Evolutionary conservation across 768 basidiomycete species (phyloP).

Genomic region (Austroboletus eburneus): DNA sequence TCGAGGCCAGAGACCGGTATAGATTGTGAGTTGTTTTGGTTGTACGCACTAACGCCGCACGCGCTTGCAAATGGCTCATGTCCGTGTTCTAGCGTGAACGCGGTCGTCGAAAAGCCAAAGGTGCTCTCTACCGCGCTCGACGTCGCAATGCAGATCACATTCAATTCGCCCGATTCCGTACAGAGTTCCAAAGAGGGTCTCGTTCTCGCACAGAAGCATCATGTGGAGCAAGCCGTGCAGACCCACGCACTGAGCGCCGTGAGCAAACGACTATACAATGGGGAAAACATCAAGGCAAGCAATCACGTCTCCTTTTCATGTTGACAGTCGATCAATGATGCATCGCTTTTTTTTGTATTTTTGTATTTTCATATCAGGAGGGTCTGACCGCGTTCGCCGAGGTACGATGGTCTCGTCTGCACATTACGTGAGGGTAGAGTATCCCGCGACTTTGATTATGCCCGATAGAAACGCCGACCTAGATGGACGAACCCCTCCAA

Average conservation of each 20-base stretch:
- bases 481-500: slow-evolving; percentile 18
- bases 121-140: slow-evolving; percentile 60
- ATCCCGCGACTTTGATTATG: too few relatives aligned
- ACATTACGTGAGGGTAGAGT: too few relatives aligned
- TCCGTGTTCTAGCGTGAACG: slow-evolving; percentile 54
- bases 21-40: slow-evolving; percentile 56
- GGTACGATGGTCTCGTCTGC: slow-evolving; percentile 8
- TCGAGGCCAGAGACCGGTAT: slow-evolving; percentile 64
- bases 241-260: slow-evolving; percentile 43
- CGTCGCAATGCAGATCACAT: slow-evolving; percentile 53
- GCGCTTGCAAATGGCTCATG: slow-evolving; percentile 5
- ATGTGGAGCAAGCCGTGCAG: slow-evolving; percentile 47
- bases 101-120: slow-evolving; percentile 49
- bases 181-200: slow-evolving; percentile 73
- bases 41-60: slow-evolving; percentile 12
- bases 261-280: slow-evolving; percentile 51
- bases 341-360: neutral
- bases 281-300: slow-evolving; percentile 67
- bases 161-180: slow-evolving; percentile 76
- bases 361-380: slow-evolving; percentile 41
- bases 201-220: slow-evolving; percentile 49
- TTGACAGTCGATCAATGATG: too few relatives aligned
- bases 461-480: slow-evolving; percentile 16
- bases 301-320: neutral
- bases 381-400: slow-evolving; percentile 63